Evolutionary conservation across 108 stramenopile genomes (phyloP), one percentile per base, ranked within the genome.

Genomic region (Pseudonitzschia multiseries): DNA sequence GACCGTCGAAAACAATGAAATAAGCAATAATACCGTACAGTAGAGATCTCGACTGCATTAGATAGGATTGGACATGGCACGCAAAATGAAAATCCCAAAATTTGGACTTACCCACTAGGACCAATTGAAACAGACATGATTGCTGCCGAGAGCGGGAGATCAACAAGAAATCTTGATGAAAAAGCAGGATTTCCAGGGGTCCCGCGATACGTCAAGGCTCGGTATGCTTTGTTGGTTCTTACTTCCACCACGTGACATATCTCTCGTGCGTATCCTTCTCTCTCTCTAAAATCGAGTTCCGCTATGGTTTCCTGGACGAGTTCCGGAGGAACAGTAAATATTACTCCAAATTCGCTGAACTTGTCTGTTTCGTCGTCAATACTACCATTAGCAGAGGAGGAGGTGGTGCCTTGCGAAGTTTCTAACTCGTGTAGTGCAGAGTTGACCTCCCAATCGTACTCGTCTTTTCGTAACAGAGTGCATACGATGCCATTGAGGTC

Each of bases 231-330:
- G 17, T 83, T 84, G 5, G 79, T 86, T 32, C 82, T 79, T 65
- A 91, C 89, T 79, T 91, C 91, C 8, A 92, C 70, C 2, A 95
- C 94, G 40, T 86, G 81, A 61, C 92, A 88, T 14, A 90, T 71
- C 60, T 95, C 94, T 62, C 94, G 69, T 33, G 89, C 88, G 71
- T 95, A 92, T 26, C 82, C 85, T 52, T 91, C 93, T 69, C 89
- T 95, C 80, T 95, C 91, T 57, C 94, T 86, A 83, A 95, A 95
- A 75, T 95, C 94, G 52, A 95, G 70, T 68, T 95, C 91, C 2
- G 83, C 88, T 75, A 95, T 75, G 68, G 91, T 92, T 69, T 86
- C 82, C 20, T 87, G 68, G 9, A 86, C 89, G 57, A 89, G 78
- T 44, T 82, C 84, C 14, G 77, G 80, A 20, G 90, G 89, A 2